A percentile compares a stretch with the other conserved stretches of the same genome.
Evolutionary conservation across 805 yeast species (phyloP).

Genomic region (Saccharomycopsis schoenii): DNA sequence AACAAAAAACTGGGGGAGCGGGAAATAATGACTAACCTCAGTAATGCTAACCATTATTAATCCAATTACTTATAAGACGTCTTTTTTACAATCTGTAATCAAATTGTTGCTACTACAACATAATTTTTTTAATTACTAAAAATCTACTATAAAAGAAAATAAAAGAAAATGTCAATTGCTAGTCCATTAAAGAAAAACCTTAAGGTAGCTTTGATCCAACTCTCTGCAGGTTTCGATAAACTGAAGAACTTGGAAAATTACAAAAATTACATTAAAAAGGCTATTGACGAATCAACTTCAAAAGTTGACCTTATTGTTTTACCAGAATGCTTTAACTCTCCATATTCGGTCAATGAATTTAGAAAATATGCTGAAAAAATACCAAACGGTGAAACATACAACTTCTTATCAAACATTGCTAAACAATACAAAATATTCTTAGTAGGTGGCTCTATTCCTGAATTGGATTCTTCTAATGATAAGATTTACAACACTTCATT

Average conservation of each 20-base stretch:
- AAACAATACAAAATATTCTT: constrained; percentile 48
- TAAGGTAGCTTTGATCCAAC: constrained; percentile 77
- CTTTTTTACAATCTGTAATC: neutral
- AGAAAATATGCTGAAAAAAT: constrained; percentile 82
- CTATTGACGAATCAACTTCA: constrained; percentile 41
- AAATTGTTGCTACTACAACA: neutral
- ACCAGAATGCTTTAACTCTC: constrained; percentile 96
- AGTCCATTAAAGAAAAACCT: constrained; percentile 39
- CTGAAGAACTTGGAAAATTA: constrained; percentile 66
- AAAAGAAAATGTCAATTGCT: constrained; percentile 6
- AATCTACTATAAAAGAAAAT: neutral
- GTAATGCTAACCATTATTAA: neutral
- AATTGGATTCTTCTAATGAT: constrained; percentile 43
- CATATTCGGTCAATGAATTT: constrained; percentile 82
- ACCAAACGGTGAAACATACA: constrained; percentile 46
- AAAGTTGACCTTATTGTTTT: constrained; percentile 69
- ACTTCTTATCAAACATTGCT: constrained; percentile 58
- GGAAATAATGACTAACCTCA: neutral
- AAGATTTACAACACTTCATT: constrained; percentile 64
- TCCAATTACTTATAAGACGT: too few relatives aligned
- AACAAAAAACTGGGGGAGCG: neutral
- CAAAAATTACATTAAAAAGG: constrained; percentile 50
- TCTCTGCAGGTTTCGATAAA: constrained; percentile 73
- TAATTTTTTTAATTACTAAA: neutral
- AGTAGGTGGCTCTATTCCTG: constrained; percentile 93